Conservation (phyloP, 257 asterid species). For the Ballota nigra region DNA sequence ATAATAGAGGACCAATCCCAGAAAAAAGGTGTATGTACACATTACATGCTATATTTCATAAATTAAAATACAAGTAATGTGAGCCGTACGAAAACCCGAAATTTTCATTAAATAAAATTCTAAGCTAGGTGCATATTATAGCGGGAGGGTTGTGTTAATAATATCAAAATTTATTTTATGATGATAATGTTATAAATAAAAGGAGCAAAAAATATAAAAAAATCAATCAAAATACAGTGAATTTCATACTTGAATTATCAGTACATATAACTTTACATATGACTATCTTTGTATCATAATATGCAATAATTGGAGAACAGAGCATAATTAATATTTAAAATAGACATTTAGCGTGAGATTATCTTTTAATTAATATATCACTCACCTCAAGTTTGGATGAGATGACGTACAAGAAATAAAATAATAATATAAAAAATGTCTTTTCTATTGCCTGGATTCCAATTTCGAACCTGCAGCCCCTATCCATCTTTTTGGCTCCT, state of each 20-base stretch:
- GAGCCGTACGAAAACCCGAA: neutral
- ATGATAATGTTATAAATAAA: too few relatives aligned
- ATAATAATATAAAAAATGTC: neutral
- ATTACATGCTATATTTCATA: neutral
- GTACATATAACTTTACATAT: too few relatives aligned
- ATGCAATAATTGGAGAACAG: too few relatives aligned
- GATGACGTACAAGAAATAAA: neutral
- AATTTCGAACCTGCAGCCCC: slow-evolving; percentile 20
- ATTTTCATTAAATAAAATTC: neutral
- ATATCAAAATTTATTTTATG: too few relatives aligned
- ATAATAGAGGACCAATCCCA: neutral
- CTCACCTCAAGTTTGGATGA: neutral
- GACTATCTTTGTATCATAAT: too few relatives aligned
- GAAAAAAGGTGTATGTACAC: neutral
- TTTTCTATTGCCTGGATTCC: slow-evolving; percentile 21
- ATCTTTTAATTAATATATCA: neutral
- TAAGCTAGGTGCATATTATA: neutral
- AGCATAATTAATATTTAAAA: too few relatives aligned
- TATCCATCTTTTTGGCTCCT: slow-evolving; percentile 28
- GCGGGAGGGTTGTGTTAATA: neutral
- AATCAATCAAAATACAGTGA: too few relatives aligned
- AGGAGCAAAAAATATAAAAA: too few relatives aligned
- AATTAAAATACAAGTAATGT: neutral
- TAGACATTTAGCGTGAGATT: too few relatives aligned
- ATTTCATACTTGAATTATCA: too few relatives aligned